Percentiles rank a stretch among this genome's conserved stretches.
These are phyloP conservation scores for Klebsormidium nitens DNA, from an alignment of 139 green algal species.

Conservation along the genomic window DNA sequence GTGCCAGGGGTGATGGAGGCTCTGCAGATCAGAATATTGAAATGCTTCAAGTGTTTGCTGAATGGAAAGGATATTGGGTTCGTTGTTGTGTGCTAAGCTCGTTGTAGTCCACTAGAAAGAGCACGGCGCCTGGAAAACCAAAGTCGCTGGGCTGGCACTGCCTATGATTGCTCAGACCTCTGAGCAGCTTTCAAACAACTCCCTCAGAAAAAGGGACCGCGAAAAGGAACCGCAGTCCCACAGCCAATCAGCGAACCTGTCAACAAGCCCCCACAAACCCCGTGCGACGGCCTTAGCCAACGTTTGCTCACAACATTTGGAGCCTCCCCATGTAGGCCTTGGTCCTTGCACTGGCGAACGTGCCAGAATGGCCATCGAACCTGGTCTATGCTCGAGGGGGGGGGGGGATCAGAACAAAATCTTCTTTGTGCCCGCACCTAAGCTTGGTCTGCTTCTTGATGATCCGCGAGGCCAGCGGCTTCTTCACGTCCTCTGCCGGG, in stretches of 20 bases:
- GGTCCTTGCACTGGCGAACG: no score
- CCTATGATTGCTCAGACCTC: not conserved
- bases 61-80: not conserved
- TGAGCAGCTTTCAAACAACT: not conserved
- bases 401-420: not conserved
- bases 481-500: slow-evolving; percentile 82
- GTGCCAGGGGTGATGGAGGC: slow-evolving; percentile 89
- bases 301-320: no score
- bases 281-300: no score
- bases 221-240: no score
- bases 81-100: not conserved
- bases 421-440: slow-evolving; percentile 33
- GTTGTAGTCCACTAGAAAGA: not conserved
- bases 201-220: no score
- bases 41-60: not conserved
- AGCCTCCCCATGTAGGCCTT: no score
- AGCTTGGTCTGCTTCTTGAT: slow-evolving; percentile 80
- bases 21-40: no score
- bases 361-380: no score
- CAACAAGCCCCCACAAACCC: no score
- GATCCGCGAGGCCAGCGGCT: slow-evolving; percentile 58
- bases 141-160: no score
- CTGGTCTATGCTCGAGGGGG: not conserved
- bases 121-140: not conserved
- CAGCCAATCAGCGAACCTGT: no score